These are phyloP conservation scores for Ambrosiella beaveri DNA, from an alignment of 2,329 filamentous ascomycete species.

Conservation along the genomic window DNA sequence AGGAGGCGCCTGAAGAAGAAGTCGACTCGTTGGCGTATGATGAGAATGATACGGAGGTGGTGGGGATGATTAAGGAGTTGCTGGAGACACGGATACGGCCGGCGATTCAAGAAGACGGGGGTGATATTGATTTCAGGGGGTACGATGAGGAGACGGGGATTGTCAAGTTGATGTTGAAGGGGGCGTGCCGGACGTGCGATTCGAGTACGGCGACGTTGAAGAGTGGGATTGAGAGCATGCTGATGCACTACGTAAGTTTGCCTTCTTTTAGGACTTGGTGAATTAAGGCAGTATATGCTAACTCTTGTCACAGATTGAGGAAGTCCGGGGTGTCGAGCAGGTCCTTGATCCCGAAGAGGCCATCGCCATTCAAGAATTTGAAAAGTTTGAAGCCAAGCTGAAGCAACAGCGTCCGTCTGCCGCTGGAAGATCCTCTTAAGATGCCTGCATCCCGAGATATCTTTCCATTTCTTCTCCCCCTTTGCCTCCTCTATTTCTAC, in stretches of 20 bases:
- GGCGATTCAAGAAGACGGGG: conserved; percentile 92
- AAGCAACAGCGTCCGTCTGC: conserved; percentile 26
- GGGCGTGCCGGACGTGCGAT: conserved; percentile 89
- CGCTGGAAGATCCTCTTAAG: neutral
- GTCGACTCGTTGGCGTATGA: conserved; percentile 65
- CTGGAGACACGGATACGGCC: conserved; percentile 88
- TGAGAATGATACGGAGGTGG: conserved; percentile 82
- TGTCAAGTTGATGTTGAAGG: conserved; percentile 73
- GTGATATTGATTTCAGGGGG: conserved; percentile 88
- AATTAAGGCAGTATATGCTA: conserved; percentile 15
- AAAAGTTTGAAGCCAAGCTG: conserved; percentile 79
- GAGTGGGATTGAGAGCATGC: conserved; percentile 95
- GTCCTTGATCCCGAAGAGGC: conserved; percentile 86
- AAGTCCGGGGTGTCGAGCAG: conserved; percentile 83
- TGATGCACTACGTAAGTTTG: conserved; percentile 76
- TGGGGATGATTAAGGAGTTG: conserved; percentile 97
- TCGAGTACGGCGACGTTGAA: conserved; percentile 92
- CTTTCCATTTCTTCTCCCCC: neutral
- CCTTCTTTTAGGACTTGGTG: neutral
- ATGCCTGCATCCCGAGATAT: neutral
- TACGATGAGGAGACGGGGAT: conserved; percentile 57
- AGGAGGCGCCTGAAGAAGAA: conserved; percentile 25
- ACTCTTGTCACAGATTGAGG: conserved; percentile 55
- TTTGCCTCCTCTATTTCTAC: neutral
- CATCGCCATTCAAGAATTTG: conserved; percentile 71